Evolutionary conservation across 2,329 filamentous ascomycete species (phyloP).

Genomic region (Hymenoscyphus infarciens): DNA sequence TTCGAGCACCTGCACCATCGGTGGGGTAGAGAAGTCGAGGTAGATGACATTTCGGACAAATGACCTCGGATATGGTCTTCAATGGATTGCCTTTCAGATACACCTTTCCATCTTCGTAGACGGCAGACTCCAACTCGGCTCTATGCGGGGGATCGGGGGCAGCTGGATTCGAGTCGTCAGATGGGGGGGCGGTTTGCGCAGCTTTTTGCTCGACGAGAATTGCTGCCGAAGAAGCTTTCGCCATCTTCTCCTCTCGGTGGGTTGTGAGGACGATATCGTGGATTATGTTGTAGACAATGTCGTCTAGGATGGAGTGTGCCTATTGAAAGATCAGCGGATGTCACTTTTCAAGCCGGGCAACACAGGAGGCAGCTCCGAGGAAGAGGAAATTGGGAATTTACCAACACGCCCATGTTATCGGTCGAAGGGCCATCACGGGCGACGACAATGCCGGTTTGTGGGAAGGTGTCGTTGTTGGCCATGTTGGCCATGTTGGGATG

Average conservation of each 20-base stretch:
- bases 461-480: constrained; percentile 30
- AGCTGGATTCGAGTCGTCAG: constrained; percentile 46
- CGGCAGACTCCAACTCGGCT: constrained; percentile 63
- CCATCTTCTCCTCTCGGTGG: constrained; percentile 75
- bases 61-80: constrained; percentile 65
- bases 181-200: constrained; percentile 23
- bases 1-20: constrained; percentile 63
- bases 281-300: constrained; percentile 72
- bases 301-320: constrained; percentile 67
- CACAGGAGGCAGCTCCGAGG: constrained; percentile 17
- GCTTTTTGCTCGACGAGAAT: constrained; percentile 57
- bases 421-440: constrained; percentile 41
- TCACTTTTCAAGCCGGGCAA: constrained; percentile 18
- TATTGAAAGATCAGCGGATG: constrained; percentile 34
- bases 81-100: constrained; percentile 69
- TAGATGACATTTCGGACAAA: constrained; percentile 71
- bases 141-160: constrained; percentile 40
- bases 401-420: constrained; percentile 55
- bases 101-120: constrained; percentile 67
- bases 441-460: constrained; percentile 47
- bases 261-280: constrained; percentile 71
- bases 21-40: constrained; percentile 70
- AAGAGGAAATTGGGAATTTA: constrained; percentile 39
- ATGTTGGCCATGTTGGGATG: constrained; percentile 29
- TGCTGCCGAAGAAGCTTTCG: constrained; percentile 62